These are phyloP conservation scores for Septoria petroselini DNA, from an alignment of 2,329 filamentous ascomycete genomes.

Conservation along the genomic window DNA sequence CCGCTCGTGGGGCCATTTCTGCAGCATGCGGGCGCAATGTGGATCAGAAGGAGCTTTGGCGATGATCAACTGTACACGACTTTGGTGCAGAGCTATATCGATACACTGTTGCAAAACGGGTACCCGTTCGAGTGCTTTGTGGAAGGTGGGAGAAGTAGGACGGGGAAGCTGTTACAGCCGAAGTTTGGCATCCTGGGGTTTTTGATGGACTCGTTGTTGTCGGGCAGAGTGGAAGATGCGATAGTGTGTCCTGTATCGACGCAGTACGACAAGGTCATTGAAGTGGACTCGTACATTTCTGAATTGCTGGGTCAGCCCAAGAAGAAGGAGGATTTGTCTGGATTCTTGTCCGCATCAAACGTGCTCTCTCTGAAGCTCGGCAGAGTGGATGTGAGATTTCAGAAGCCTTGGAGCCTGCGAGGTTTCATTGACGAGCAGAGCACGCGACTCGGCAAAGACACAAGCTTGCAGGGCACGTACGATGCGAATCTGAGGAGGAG, in stretches of 20 bases:
- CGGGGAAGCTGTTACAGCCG: constrained; percentile 86
- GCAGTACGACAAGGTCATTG: constrained; percentile 98
- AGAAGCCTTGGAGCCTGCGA: constrained; percentile 89
- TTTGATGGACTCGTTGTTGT: constrained; percentile 83
- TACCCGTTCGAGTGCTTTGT: constrained; percentile 98
- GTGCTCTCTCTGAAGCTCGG: constrained; percentile 85
- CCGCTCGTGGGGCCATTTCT: constrained; percentile 84
- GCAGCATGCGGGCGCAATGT: constrained; percentile 95
- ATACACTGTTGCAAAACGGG: constrained; percentile 82
- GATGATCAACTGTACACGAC: constrained; percentile 87
- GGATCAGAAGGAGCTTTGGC: constrained; percentile 87
- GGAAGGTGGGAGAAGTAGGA: constrained; percentile 87
- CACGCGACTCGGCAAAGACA: constrained; percentile 42
- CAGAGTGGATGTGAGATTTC: constrained; percentile 90
- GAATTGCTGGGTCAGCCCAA: constrained; percentile 93
- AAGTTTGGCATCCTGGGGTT: constrained; percentile 96
- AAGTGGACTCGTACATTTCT: constrained; percentile 93
- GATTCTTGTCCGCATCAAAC: constrained; percentile 85
- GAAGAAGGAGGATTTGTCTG: constrained; percentile 86
- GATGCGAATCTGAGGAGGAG: constrained; percentile 57
- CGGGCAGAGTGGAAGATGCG: constrained; percentile 81
- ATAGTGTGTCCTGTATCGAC: constrained; percentile 95
- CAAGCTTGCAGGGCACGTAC: constrained; percentile 39
- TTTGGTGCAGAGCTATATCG: constrained; percentile 93
- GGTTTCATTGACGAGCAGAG: constrained; percentile 78